These are phyloP conservation scores for Epichloe bromicola DNA, from an alignment of 2,329 filamentous ascomycete species.

Conservation along the genomic window DNA sequence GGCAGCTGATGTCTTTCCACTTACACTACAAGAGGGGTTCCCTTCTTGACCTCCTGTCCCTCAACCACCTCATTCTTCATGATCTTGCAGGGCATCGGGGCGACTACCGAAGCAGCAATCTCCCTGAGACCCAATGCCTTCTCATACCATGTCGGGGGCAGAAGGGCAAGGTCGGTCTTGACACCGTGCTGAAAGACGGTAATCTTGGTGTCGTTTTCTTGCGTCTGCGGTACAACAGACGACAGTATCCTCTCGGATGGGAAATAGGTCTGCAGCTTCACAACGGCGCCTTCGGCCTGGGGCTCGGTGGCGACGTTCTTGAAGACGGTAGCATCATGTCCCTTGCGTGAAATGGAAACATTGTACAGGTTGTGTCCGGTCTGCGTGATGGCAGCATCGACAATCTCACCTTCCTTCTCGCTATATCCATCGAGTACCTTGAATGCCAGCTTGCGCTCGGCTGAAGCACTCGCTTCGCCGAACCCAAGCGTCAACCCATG, in stretches of 20 bases:
- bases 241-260: slow-evolving; percentile 67
- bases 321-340: slow-evolving; percentile 25
- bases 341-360: slow-evolving; percentile 30
- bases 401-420: slow-evolving; percentile 50
- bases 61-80: slow-evolving; percentile 76
- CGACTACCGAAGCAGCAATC: slow-evolving; percentile 65
- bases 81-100: slow-evolving; percentile 97
- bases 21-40: slow-evolving; percentile 73
- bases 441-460: slow-evolving; percentile 36
- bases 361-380: slow-evolving; percentile 33
- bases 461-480: slow-evolving; percentile 27
- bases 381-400: slow-evolving; percentile 38
- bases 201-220: slow-evolving; percentile 45
- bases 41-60: slow-evolving; percentile 72
- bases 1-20: slow-evolving; percentile 15
- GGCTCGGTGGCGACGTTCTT: slow-evolving; percentile 32
- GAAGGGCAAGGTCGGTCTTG: slow-evolving; percentile 45
- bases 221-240: slow-evolving; percentile 52
- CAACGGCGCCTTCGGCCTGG: slow-evolving; percentile 13
- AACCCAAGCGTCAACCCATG: slow-evolving; percentile 44
- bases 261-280: slow-evolving; percentile 47
- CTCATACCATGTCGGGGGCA: slow-evolving; percentile 65
- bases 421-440: slow-evolving; percentile 47
- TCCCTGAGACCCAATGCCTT: slow-evolving; percentile 79
- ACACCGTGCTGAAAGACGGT: slow-evolving; percentile 63